Evolutionary conservation across 2,329 filamentous ascomycete genomes (phyloP).

Genomic region (Plectosphaerella cucumerina): DNA sequence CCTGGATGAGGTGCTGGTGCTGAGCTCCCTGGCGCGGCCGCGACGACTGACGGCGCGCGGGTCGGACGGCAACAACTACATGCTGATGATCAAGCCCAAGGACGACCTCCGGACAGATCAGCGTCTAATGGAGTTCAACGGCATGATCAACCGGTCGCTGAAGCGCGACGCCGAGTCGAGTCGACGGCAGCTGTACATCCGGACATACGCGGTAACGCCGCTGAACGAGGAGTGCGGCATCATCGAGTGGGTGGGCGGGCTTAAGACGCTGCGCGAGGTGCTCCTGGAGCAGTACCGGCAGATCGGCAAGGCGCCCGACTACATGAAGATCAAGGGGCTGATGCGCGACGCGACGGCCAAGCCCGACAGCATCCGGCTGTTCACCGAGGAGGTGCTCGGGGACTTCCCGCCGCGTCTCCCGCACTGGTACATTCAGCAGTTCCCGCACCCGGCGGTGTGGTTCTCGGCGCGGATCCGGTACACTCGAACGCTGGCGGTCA

Average conservation of each 20-base stretch:
- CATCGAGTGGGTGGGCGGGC: constrained; percentile 97
- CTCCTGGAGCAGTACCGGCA: constrained; percentile 74
- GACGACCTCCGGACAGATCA: constrained; percentile 97
- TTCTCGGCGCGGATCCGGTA: constrained; percentile 85
- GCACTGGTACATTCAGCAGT: constrained; percentile 93
- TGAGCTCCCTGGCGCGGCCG: constrained; percentile 89
- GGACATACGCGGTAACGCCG: constrained; percentile 94
- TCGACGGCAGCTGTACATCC: constrained; percentile 87
- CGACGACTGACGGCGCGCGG: constrained; percentile 84
- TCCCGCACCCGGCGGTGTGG: constrained; percentile 89
- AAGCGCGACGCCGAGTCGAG: constrained; percentile 90
- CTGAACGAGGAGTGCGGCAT: constrained; percentile 96
- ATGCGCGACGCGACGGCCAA: constrained; percentile 60
- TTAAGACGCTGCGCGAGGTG: constrained; percentile 91
- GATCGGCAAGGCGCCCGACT: constrained; percentile 67
- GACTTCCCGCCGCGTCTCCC: constrained; percentile 81
- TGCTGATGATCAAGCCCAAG: constrained; percentile 93
- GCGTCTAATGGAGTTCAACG: constrained; percentile 98
- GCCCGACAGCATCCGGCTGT: constrained; percentile 62
- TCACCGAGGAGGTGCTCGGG: constrained; percentile 59
- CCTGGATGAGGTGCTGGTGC: constrained; percentile 80
- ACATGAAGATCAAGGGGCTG: constrained; percentile 57
- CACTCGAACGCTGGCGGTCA: constrained; percentile 90
- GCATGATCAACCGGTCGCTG: constrained; percentile 92
- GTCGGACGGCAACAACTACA: constrained; percentile 83